A percentile compares a stretch with the other conserved stretches of the same genome.
These are phyloP conservation scores for Oryza longistaminata DNA, from an alignment of 176 grass and related monocot species.

Conservation along the genomic window DNA sequence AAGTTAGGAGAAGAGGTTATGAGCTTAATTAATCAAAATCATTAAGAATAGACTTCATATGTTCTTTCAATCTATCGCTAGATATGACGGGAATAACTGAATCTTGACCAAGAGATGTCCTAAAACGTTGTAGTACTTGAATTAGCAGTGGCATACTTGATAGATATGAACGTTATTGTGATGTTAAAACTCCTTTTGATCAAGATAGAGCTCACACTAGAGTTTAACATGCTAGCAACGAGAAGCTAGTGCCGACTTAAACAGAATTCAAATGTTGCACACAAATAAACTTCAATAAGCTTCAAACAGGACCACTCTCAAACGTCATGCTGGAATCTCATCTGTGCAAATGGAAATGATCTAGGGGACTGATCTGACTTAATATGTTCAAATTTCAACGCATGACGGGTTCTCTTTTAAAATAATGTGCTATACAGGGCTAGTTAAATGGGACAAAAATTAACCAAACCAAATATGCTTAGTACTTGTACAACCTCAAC, in stretches of 20 bases:
- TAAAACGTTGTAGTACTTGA: too few species aligned
- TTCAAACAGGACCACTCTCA: neutral
- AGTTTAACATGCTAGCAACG: neutral
- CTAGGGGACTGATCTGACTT: constrained; percentile 6
- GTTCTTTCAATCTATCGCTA: neutral
- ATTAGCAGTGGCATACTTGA: too few species aligned
- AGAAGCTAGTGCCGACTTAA: neutral
- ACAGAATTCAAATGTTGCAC: neutral
- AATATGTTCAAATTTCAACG: constrained; percentile 36
- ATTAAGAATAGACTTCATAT: neutral
- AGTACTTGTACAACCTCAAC: constrained; percentile 2
- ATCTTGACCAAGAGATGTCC: neutral
- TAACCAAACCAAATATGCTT: constrained; percentile 15
- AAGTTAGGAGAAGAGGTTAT: neutral
- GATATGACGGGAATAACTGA: neutral
- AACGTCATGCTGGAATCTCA: neutral
- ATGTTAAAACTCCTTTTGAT: neutral
- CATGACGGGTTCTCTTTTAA: constrained; percentile 29
- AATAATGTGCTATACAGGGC: constrained; percentile 10
- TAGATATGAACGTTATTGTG: too few species aligned
- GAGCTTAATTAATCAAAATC: neutral
- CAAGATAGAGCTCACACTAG: too few species aligned
- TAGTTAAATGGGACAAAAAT: neutral
- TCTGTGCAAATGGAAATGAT: neutral
- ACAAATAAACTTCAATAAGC: neutral